Evolutionary conservation across 2,329 filamentous ascomycete species (phyloP).

Genomic region (Geoglossum cookeanum): DNA sequence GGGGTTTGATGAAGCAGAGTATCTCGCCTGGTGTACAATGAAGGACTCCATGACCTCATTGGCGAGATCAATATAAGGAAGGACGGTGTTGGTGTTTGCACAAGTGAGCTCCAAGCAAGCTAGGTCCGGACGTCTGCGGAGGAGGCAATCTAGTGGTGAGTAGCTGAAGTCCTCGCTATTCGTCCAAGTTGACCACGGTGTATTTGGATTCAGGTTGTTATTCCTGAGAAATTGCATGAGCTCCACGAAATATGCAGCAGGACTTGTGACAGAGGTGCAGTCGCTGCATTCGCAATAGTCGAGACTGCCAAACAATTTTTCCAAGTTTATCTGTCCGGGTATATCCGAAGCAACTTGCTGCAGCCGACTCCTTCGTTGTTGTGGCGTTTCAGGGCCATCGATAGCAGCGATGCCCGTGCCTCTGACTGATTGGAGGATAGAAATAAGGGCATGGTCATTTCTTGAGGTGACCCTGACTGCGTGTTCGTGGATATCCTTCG

Average conservation of each 20-base stretch:
- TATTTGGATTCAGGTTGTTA: neutral
- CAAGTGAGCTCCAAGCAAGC: slow-evolving; percentile 13
- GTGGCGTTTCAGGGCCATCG: neutral
- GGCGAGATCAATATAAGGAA: slow-evolving; percentile 17
- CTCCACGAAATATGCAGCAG: slow-evolving; percentile 11
- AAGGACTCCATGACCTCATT: slow-evolving; percentile 17
- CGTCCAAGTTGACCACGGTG: too few species aligned
- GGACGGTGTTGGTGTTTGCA: slow-evolving; percentile 13
- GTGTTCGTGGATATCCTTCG: neutral
- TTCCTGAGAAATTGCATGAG: slow-evolving; percentile 7
- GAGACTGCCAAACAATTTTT: neutral
- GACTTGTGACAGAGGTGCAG: slow-evolving; percentile 6
- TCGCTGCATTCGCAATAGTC: slow-evolving; percentile 5
- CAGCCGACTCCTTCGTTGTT: too few species aligned
- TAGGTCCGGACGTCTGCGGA: slow-evolving; percentile 15
- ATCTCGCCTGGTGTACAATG: slow-evolving; percentile 5
- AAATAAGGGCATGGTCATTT: neutral
- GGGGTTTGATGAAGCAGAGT: neutral
- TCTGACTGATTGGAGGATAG: neutral
- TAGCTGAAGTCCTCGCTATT: too few species aligned
- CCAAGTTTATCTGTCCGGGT: too few species aligned
- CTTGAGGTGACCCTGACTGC: neutral
- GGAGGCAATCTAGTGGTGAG: slow-evolving; percentile 6
- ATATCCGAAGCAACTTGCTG: too few species aligned
- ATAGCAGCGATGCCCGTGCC: neutral